Evolutionary conservation across 805 yeast species (phyloP), one percentile per base, ranked within the genome.

Genomic region (Candida xiaguanensis): DNA sequence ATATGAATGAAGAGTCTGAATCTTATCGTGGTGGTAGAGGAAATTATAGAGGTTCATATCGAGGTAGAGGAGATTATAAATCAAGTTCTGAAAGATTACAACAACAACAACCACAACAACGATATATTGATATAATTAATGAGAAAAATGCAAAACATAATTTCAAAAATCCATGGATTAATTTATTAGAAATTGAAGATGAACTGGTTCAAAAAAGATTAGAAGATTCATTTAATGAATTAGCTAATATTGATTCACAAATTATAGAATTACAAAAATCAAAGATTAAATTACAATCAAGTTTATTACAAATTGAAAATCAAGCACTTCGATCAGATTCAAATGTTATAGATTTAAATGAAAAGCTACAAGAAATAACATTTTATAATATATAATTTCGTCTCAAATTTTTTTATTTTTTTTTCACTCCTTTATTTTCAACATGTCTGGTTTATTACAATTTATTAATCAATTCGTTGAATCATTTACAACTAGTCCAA

Each of bases 301-400:
- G 48, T 2, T 42, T 57, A 12, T 42, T 37, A 11, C 39, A 39
- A 6, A 38, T 61, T 24, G 56, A 55, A 32, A 40, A 46, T 8
- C 62, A 60, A 37, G 55, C 59, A 1, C 44, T 31, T 24, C 47
- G 62, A 34, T 73, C 69, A 38, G 63, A 52, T 14, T 45, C 65
- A 27, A 59, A 62, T 42, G 68, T 58, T 6, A 59, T 58, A 38
- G 37, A 65, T n/a, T 57, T 68, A 23, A 70, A 58, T 31, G 80
- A 76, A 44, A 74, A 73, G 47, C 56, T 76, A 31, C 80, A 74
- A 45, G 74, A 74, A 42, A 63, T 75, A 55, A 58, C 73, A 17
- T 67, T 67, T 42, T 46, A 67, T 37, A 70, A 47, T 18, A 16
- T 36, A 30, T 29, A 30, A 11, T 29, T 19, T n/a, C n/a, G n/a